These are phyloP conservation scores for Malus hybrid DNA, from an alignment of 331 rosid species.

Conservation along the genomic window DNA sequence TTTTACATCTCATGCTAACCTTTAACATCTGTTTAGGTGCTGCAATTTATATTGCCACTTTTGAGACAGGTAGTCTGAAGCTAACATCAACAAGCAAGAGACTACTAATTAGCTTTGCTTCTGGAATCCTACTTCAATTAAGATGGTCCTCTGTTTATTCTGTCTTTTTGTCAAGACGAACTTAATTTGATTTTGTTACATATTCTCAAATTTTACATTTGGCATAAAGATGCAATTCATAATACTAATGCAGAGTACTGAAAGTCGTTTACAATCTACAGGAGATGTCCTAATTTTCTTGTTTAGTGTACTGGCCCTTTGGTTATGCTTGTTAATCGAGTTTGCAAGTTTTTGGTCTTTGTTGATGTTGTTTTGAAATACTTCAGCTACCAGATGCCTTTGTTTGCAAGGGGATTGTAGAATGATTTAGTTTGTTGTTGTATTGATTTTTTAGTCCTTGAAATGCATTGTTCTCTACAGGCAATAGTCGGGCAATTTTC, in stretches of 20 bases:
- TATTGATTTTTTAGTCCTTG: not conserved
- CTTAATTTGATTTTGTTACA: constrained; percentile 8
- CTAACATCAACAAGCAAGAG: constrained; percentile 50
- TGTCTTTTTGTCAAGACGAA: constrained; percentile 8
- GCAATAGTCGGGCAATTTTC: not conserved
- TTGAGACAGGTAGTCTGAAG: constrained; percentile 65
- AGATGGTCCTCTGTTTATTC: constrained; percentile 25
- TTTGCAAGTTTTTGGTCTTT: not conserved
- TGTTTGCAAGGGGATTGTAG: not conserved
- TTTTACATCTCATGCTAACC: constrained; percentile 63
- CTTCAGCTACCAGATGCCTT: not conserved
- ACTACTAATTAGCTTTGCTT: constrained; percentile 24
- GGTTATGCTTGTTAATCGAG: not conserved
- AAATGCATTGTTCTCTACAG: not conserved
- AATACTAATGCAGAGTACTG: constrained; percentile 4
- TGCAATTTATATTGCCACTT: constrained; percentile 42
- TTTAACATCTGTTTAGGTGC: constrained; percentile 47
- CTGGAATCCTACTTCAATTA: constrained; percentile 20
- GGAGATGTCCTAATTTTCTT: constrained; percentile 6
- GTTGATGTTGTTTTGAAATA: not conserved
- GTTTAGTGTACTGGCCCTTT: constrained; percentile 1
- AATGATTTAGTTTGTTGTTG: not conserved
- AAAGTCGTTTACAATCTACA: constrained; percentile 4
- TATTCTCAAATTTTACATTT: constrained; percentile 11
- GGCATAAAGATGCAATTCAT: constrained; percentile 15